Evolutionary conservation across 2,329 filamentous ascomycete genomes (phyloP).

Genomic region (Capronia epimyces): DNA sequence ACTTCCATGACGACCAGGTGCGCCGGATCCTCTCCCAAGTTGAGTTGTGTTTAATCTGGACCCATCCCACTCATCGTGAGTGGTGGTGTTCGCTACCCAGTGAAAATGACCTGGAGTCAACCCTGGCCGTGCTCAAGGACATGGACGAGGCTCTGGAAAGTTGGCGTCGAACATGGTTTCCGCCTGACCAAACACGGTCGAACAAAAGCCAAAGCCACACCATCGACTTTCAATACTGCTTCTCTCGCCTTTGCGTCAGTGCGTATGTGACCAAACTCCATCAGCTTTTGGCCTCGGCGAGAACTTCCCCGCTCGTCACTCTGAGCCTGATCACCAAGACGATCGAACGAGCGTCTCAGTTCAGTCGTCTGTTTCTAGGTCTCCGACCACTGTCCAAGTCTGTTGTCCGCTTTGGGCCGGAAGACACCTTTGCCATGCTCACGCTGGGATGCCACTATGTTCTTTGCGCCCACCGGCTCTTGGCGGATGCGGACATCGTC

Average conservation of each 20-base stretch:
- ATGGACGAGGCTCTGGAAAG: constrained; percentile 4
- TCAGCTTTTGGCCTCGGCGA: constrained; percentile 1
- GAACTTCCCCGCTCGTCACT: background rate
- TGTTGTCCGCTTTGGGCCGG: constrained; percentile 5
- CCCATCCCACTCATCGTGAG: constrained; percentile 1
- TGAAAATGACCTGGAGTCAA: background rate
- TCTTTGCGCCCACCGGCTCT: constrained; percentile 2
- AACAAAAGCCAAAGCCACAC: constrained; percentile 2
- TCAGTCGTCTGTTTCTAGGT: constrained; percentile 3
- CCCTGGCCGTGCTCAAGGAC: constrained; percentile 2
- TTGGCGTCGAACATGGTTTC: constrained; percentile 4
- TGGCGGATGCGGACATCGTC: constrained; percentile 1
- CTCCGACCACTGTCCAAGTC: constrained; percentile 6
- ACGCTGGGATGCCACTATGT: constrained; percentile 7
- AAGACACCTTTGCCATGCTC: constrained; percentile 9
- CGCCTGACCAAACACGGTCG: background rate
- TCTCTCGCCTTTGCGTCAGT: constrained; percentile 5
- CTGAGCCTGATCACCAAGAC: constrained; percentile 4
- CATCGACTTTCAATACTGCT: constrained; percentile 4
- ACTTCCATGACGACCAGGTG: constrained; percentile 1
- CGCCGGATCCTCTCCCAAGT: constrained; percentile 4
- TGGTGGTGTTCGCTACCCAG: constrained; percentile 10
- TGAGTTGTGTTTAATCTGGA: constrained; percentile 3
- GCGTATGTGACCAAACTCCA: constrained; percentile 7
- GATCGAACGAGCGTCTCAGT: constrained; percentile 2